Evolutionary conservation across 164 flowering plant species (phyloP), one percentile per base, ranked within the genome.

Genomic region (Brasenia schreberi): DNA sequence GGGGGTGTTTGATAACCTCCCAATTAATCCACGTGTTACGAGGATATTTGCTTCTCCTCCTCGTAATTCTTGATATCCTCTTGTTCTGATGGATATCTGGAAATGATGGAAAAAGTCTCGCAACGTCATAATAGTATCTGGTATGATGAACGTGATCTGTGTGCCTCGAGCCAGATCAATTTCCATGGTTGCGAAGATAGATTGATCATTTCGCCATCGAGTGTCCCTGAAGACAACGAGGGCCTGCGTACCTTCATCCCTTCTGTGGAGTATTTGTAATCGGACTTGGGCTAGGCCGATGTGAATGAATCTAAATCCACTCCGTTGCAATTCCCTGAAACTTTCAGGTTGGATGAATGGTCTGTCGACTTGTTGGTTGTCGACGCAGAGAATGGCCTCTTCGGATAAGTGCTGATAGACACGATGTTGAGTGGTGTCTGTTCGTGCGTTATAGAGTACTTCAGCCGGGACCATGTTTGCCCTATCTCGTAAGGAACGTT

Each of bases 161-260:
- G 12, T 10, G 4, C 67, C 59, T 18, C 27, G 4, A 11, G 67
- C 5, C 2, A 65, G 23, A 52, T 65, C 67, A 5, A 52, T 59
- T 49, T 65, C 67, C 67, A 65, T 65, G 53, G 67, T 16, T 45
- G 27, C 67, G 18, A 65, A 17, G 58, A 65, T 52, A 1, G 67
- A 5, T 19, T 23, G n/a, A n/a, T n/a, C n/a, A n/a, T n/a, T n/a
- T n/a, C n/a, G n/a, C n/a, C 67, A 65, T 16, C 67, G 14, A 5
- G 6, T 65, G 18, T 65, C 67, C 6, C 67, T 3, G 6, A 65
- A 44, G 9, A 65, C 67, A 4, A 65, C 59, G 11, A 65, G 14
- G 59, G 67, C 67, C 4, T 17, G 43, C 5, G 66, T 64, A 4
- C 66, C 66, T 18, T 17, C 59, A 10, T 27, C 66, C 3, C 49